These are phyloP conservation scores for Neurospora sp. DNA, from an alignment of 495 filamentous ascomycete genomes.

Conservation along the genomic window DNA sequence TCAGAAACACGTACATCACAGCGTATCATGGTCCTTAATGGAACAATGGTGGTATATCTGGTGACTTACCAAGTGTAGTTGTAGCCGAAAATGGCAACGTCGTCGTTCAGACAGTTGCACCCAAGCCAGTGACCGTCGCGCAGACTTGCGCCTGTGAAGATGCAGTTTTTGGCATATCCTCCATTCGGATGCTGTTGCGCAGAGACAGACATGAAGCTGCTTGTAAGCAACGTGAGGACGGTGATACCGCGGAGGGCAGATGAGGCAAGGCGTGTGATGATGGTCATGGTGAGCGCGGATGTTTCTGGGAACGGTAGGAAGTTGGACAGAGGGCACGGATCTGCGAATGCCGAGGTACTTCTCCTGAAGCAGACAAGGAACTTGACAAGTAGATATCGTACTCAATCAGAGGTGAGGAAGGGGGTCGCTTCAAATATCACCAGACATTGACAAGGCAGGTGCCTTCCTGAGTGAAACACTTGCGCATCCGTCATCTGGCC, in stretches of 20 bases:
- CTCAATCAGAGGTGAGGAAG: not conserved
- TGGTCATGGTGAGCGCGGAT: not conserved
- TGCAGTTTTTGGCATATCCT: slow-evolving; percentile 8
- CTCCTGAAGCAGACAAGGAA: not conserved
- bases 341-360: not conserved
- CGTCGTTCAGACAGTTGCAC: slow-evolving; percentile 10
- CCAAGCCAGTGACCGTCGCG: slow-evolving; percentile 11
- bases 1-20: not conserved
- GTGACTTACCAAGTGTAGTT: slow-evolving; percentile 14
- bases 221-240: not conserved
- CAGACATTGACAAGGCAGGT: not conserved
- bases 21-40: not conserved
- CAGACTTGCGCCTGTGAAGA: slow-evolving; percentile 5
- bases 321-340: not conserved
- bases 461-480: not conserved
- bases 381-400: not conserved
- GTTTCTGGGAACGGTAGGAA: not conserved
- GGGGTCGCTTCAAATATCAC: not conserved
- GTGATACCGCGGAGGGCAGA: not conserved
- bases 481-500: not conserved
- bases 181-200: not conserved
- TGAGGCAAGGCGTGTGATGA: not conserved
- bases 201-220: not conserved
- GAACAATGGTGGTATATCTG: not conserved
- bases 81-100: slow-evolving; percentile 7